These are phyloP conservation scores for Colletotrichum liriopes DNA, from an alignment of 2,329 filamentous ascomycete species.

Conservation along the genomic window DNA sequence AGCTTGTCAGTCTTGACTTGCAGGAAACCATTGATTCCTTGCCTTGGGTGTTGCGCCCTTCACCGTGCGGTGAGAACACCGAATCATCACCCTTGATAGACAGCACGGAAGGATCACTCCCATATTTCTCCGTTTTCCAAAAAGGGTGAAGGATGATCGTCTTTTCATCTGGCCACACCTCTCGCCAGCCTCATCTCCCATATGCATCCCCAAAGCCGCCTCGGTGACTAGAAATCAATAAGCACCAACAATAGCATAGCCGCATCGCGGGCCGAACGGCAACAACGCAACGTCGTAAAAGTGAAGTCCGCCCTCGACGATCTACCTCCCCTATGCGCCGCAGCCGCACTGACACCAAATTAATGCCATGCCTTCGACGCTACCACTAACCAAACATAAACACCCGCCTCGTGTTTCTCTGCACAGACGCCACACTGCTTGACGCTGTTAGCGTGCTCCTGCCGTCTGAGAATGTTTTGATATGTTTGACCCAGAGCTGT, in stretches of 20 bases:
- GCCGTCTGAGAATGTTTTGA: background rate
- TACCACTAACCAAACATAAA: background rate
- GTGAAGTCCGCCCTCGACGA: background rate
- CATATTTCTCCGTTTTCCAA: background rate
- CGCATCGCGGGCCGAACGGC: conserved; percentile 12
- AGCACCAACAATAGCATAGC: conserved; percentile 9
- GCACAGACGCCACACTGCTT: conserved; percentile 10
- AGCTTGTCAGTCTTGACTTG: conserved; percentile 16
- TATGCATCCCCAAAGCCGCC: background rate
- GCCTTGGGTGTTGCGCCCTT: background rate
- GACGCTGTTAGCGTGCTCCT: background rate
- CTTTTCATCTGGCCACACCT: background rate
- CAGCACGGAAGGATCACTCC: background rate
- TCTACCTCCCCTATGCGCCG: background rate
- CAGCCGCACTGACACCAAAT: background rate
- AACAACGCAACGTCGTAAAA: conserved; percentile 10
- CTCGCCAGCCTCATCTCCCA: conserved; percentile 6
- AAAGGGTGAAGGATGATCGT: background rate
- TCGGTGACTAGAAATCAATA: background rate
- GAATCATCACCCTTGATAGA: background rate
- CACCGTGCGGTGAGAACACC: background rate
- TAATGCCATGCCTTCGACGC: background rate
- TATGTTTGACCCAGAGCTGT: background rate
- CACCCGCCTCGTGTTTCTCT: background rate
- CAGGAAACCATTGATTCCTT: conserved; percentile 19